phyloP scores from a whole-genome alignment of 2,329 filamentous ascomycete species.

The Mycogone perniciosa region DNA sequence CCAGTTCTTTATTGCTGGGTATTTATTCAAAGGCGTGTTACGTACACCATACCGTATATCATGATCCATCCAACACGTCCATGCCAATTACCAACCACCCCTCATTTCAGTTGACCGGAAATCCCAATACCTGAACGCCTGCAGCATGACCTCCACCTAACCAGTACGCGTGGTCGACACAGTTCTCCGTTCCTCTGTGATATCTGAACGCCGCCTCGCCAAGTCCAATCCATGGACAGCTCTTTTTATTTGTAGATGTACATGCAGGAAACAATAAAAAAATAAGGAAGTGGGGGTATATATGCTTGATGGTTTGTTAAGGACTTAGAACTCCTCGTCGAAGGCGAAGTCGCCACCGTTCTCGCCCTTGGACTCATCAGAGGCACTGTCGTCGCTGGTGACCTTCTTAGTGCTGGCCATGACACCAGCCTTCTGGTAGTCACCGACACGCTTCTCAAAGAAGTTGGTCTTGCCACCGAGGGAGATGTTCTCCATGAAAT shows the following conservation, averaged over 20 bases:
- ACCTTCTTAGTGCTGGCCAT: slow-evolving; percentile 82
- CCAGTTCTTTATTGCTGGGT: slow-evolving; percentile 9
- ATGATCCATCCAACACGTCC: slow-evolving; percentile 15
- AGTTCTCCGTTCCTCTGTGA: background rate
- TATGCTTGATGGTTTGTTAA: slow-evolving; percentile 15
- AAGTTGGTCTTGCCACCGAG: slow-evolving; percentile 99
- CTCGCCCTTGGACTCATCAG: slow-evolving; percentile 44
- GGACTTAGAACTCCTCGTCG: slow-evolving; percentile 87
- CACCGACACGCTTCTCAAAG: slow-evolving; percentile 99
- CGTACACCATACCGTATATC: slow-evolving; percentile 14
- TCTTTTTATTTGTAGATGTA: slow-evolving; percentile 10
- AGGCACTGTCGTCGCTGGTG: slow-evolving; percentile 37
- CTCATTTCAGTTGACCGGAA: background rate
- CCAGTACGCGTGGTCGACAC: slow-evolving; percentile 3
- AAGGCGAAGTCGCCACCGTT: slow-evolving; percentile 80
- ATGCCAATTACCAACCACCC: slow-evolving; percentile 8
- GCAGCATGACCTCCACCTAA: slow-evolving; percentile 10
- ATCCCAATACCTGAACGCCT: slow-evolving; percentile 13
- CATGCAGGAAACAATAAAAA: slow-evolving; percentile 14
- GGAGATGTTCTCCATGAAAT: slow-evolving; percentile 99
- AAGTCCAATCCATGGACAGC: slow-evolving; percentile 10
- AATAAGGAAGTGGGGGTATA: slow-evolving; percentile 20
- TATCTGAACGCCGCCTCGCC: slow-evolving; percentile 10
- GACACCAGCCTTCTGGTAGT: slow-evolving; percentile 99
- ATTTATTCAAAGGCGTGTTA: slow-evolving; percentile 8